These are phyloP conservation scores for Nemania sp. DNA, from an alignment of 2,329 filamentous ascomycete genomes.

Conservation along the genomic window DNA sequence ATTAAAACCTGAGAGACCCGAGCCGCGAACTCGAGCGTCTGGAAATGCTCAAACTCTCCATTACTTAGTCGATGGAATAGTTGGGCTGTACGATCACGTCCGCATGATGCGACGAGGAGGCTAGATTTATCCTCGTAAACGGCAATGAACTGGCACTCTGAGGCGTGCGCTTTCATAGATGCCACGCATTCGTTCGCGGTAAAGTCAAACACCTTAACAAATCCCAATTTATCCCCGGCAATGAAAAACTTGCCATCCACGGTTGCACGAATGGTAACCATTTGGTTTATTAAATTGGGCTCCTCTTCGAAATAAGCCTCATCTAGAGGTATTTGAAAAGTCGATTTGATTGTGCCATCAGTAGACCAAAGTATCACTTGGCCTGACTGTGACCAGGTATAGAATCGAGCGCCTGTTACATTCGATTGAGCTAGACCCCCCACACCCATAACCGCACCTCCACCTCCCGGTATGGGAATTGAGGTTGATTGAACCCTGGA, in stretches of 20 bases:
- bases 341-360: conserved; percentile 75
- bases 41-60: conserved; percentile 78
- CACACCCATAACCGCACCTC: conserved; percentile 78
- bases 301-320: conserved; percentile 64
- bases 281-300: conserved; percentile 67
- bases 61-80: conserved; percentile 75
- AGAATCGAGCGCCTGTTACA: conserved; percentile 75
- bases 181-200: conserved; percentile 71
- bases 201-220: conserved; percentile 77
- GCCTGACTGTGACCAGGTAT: conserved; percentile 89
- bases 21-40: conserved; percentile 93
- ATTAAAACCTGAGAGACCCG: conserved; percentile 81
- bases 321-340: conserved; percentile 77
- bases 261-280: conserved; percentile 70
- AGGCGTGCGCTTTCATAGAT: conserved; percentile 86
- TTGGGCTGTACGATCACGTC: conserved; percentile 91
- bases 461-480: conserved; percentile 72
- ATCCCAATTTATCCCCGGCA: conserved; percentile 88
- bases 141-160: conserved; percentile 85
- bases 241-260: conserved; percentile 74
- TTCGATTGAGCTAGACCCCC: conserved; percentile 72
- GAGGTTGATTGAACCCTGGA: conserved; percentile 51
- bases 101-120: conserved; percentile 82
- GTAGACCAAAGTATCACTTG: conserved; percentile 85
- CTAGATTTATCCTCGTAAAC: conserved; percentile 72